Conservation (phyloP, 2,329 filamentous ascomycete genomes). For the Mycogone perniciosa region DNA sequence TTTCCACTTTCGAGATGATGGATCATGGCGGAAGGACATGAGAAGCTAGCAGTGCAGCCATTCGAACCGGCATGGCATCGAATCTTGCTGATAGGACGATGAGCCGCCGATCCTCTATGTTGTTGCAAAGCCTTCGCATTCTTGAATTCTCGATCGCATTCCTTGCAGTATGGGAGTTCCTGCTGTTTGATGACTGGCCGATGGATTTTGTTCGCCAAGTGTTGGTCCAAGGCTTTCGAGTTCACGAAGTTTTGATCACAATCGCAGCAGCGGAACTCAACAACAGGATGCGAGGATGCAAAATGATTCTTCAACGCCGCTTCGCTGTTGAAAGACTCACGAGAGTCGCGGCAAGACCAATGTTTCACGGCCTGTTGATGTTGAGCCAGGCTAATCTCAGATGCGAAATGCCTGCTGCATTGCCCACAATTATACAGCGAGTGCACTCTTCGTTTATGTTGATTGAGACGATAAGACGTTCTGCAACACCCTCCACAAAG, state of each 20-base stretch:
- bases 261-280: conserved; percentile 10
- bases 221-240: neutral
- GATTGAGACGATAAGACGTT: neutral
- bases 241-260: conserved; percentile 3
- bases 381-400: neutral
- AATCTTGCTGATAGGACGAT: conserved; percentile 12
- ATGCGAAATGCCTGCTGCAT: too few relatives aligned
- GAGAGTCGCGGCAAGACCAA: neutral
- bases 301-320: neutral
- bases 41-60: conserved; percentile 10
- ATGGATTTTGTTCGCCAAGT: neutral
- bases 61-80: conserved; percentile 7
- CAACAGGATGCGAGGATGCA: neutral
- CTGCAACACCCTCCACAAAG: neutral
- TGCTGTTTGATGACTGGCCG: neutral
- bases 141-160: conserved; percentile 2
- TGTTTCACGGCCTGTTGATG: neutral
- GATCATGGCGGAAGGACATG: conserved; percentile 13
- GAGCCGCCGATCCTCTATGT: conserved; percentile 3
- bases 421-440: neutral
- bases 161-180: neutral
- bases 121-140: neutral
- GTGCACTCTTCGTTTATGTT: neutral
- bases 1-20: conserved; percentile 14
- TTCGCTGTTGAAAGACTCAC: neutral